Percentiles rank a stretch among this genome's conserved stretches.
Conservation (phyloP, 108 stramenopile genomes). For the Cyclotella distinguenda region DNA sequence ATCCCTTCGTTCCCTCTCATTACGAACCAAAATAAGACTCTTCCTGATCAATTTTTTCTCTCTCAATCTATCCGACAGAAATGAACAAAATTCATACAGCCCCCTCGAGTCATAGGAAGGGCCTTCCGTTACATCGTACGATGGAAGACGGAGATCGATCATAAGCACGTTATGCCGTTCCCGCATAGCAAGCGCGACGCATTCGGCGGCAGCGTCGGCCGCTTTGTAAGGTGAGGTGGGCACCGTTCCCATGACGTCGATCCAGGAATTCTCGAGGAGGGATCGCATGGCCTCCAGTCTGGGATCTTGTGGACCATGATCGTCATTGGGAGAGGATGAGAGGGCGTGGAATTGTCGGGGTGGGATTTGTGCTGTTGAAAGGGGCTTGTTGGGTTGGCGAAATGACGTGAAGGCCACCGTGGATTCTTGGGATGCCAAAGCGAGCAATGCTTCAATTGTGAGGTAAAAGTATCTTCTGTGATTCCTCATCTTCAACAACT, state of each 20-base stretch:
- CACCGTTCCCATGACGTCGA: conserved; percentile 39
- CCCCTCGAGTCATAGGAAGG: conserved; percentile 30
- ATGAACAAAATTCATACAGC: conserved; percentile 25
- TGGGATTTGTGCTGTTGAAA: no score
- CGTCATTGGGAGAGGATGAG: conserved; percentile 2
- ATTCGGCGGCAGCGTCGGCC: conserved; percentile 34
- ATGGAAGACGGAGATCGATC: conserved; percentile 44
- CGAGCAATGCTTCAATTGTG: no score
- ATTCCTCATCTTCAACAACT: no score
- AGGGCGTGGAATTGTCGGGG: no score
- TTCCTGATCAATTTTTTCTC: conserved; percentile 32
- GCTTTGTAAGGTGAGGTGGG: conserved; percentile 25
- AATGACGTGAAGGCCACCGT: no score
- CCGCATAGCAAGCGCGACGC: conserved; percentile 30
- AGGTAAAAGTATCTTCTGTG: no score
- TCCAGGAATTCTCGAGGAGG: conserved; percentile 48
- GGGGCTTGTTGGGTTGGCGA: no score
- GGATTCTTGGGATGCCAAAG: no score
- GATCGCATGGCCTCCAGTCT: conserved; percentile 39
- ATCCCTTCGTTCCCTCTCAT: conserved; percentile 34
- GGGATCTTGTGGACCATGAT: conserved; percentile 9
- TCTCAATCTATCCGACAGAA: conserved; percentile 12
- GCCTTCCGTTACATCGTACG: conserved; percentile 48
- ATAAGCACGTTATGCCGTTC: conserved; percentile 27
- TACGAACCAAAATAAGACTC: conserved; percentile 33